phyloP scores from a whole-genome alignment of 352 stramenopile genomes.

The Blastocystis sp. region DNA sequence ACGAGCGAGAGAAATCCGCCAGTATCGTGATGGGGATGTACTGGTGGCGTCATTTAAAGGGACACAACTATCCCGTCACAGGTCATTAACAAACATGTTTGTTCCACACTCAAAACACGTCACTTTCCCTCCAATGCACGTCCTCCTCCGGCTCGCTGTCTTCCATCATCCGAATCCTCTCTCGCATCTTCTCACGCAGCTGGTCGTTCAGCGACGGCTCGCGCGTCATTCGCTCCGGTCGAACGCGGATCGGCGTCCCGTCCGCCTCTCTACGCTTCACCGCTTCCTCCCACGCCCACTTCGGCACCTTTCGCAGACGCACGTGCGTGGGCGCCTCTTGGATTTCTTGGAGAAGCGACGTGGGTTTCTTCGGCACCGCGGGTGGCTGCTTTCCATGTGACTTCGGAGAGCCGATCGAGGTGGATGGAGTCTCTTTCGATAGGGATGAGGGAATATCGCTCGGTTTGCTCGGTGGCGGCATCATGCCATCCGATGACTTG shows the following conservation, averaged over 20 bases:
- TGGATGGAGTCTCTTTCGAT: no score
- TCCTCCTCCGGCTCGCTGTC: constrained; percentile 46
- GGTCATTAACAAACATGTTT: constrained; percentile 32
- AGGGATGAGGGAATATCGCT: no score
- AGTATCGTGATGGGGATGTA: constrained; percentile 39
- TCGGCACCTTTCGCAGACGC: background rate
- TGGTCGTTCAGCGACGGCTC: constrained; percentile 13
- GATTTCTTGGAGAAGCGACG: background rate
- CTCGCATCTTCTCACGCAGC: constrained; percentile 1
- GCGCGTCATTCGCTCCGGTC: background rate
- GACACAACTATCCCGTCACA: background rate
- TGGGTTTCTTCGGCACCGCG: background rate
- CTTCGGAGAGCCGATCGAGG: no score
- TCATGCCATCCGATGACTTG: no score
- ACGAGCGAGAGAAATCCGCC: constrained; percentile 36
- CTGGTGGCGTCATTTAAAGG: constrained; percentile 48
- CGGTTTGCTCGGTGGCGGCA: no score
- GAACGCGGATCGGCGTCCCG: background rate
- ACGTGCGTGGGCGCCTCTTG: background rate
- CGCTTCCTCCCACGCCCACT: background rate
- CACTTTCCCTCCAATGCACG: constrained; percentile 38
- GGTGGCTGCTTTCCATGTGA: no score
- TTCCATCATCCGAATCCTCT: constrained; percentile 39
- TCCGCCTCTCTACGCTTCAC: background rate
- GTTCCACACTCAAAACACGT: constrained; percentile 52